Base-by-base conservation (phyloP, 2,329 filamentous ascomycete genomes). In the Fusarium torulosum region DNA sequence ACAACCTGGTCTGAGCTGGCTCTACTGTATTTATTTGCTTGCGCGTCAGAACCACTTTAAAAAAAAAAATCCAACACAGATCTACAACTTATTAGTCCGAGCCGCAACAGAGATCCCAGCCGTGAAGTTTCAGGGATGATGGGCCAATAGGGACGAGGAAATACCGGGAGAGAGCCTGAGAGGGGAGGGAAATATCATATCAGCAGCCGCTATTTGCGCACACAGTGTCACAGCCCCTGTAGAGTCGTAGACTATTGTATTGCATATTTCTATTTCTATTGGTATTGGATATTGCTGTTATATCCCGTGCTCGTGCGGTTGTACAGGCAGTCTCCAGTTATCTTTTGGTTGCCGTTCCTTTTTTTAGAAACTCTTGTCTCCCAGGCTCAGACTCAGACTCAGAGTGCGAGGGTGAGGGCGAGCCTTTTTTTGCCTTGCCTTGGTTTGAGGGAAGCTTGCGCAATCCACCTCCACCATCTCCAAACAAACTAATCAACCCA, bases 11-110 rank as follows among this genome's bases (percentile, higher is more conserved):
- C 60, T 58, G 59, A 37, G 60, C 52, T 63, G 44, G 35, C 21
- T 63, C 58, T 53, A 63, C 63, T 59, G 49, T 59, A 59, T 59
- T 63, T 63, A 63, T 59, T 49, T 59, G 60, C 60, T 63, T 63
- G 60, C 60, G 60, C 60, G 60, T 63, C 60, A 64, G 60, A 58
- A 59, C 60, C 60, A 63, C 60, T 37, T 37, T 35, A n/a, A 59
- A 56, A 47, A 47, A 52, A 52, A 61, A 57, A 35, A 53, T 38
- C 59, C 21, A 64, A 53, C 40, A 64, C 59, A 63, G 60, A 63
- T 63, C 60, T 64, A 50, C 60, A 64, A n/a, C 15, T 37, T 20
- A 45, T 49, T 63, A 63, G 60, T 45, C 60, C 52, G 59, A 63
- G 60, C 52, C 60, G 45, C 60, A 63, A 63, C 25, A 63, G 37